Evolutionary conservation across 2,329 filamentous ascomycete species (phyloP).

Genomic region (Penicillium crustosum): DNA sequence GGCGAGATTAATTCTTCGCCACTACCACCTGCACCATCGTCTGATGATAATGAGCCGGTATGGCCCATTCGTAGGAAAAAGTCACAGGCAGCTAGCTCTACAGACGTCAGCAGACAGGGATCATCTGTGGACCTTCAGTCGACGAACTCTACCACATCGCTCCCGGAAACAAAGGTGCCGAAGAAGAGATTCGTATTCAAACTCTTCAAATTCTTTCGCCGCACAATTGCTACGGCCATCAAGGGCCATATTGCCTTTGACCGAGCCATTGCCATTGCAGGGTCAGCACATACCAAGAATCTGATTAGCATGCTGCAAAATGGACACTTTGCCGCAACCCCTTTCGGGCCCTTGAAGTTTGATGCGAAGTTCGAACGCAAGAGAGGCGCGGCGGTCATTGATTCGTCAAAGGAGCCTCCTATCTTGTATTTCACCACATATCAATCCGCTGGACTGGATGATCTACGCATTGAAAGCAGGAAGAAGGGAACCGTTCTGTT

Average conservation of each 20-base stretch:
- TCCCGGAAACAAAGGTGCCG: slow-evolving; percentile 13
- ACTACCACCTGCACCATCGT: slow-evolving; percentile 61
- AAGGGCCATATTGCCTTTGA: slow-evolving; percentile 71
- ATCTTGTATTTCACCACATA: slow-evolving; percentile 61
- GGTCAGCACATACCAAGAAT: slow-evolving; percentile 64
- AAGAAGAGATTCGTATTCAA: slow-evolving; percentile 48
- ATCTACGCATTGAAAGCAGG: slow-evolving; percentile 51
- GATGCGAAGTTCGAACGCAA: slow-evolving; percentile 68
- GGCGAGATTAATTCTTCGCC: slow-evolving; percentile 81
- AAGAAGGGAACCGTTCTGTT: slow-evolving; percentile 62
- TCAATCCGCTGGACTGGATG: slow-evolving; percentile 33
- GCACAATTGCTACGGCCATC: slow-evolving; percentile 68
- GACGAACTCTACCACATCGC: not conserved
- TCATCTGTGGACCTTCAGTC: slow-evolving; percentile 2
- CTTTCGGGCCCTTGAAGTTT: slow-evolving; percentile 73
- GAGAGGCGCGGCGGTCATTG: slow-evolving; percentile 70
- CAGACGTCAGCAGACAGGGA: slow-evolving; percentile 51
- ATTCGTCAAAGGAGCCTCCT: slow-evolving; percentile 38
- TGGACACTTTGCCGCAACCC: slow-evolving; percentile 41
- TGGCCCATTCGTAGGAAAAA: slow-evolving; percentile 44
- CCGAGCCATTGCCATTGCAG: slow-evolving; percentile 65
- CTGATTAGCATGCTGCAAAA: slow-evolving; percentile 67
- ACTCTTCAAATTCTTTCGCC: slow-evolving; percentile 65
- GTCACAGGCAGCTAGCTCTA: slow-evolving; percentile 50
- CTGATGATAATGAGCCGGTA: slow-evolving; percentile 34